Percentiles rank a stretch among this genome's conserved stretches.
phyloP scores from a whole-genome alignment of 768 basidiomycete genomes.

The Rickenella mellea region DNA sequence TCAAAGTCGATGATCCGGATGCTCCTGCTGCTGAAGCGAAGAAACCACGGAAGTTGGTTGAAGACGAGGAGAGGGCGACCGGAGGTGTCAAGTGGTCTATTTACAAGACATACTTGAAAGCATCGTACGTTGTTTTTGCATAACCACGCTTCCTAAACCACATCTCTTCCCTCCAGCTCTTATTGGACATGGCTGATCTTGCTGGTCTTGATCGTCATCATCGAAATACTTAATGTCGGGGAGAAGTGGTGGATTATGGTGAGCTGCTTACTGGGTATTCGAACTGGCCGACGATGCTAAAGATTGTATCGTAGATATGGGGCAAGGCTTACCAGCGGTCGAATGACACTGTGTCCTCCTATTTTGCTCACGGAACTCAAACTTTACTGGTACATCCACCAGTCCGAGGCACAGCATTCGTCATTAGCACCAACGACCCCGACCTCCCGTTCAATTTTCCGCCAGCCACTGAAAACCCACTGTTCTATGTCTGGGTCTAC shows the following conservation, averaged over 20 bases:
- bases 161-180: constrained; percentile 27
- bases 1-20: constrained; percentile 15
- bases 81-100: constrained; percentile 77
- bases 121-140: constrained; percentile 39
- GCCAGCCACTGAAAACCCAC: constrained; percentile 43
- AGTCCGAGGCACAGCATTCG: background rate
- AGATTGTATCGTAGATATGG: constrained; percentile 37
- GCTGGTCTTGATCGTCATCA: constrained; percentile 34
- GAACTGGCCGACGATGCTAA: background rate
- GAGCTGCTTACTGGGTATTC: constrained; percentile 4
- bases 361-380: background rate
- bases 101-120: constrained; percentile 56
- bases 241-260: constrained; percentile 77
- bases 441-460: constrained; percentile 8
- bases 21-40: constrained; percentile 16
- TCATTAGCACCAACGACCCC: background rate
- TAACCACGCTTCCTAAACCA: constrained; percentile 1
- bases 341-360: background rate
- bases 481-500: constrained; percentile 67
- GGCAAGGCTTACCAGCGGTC: constrained; percentile 43
- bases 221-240: constrained; percentile 40
- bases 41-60: constrained; percentile 62
- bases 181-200: constrained; percentile 62
- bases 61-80: constrained; percentile 73
- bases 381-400: background rate